Evolutionary conservation across 257 asterid species (phyloP), one percentile per base, ranked within the genome.

Genomic region (Nicotiana attenuata): DNA sequence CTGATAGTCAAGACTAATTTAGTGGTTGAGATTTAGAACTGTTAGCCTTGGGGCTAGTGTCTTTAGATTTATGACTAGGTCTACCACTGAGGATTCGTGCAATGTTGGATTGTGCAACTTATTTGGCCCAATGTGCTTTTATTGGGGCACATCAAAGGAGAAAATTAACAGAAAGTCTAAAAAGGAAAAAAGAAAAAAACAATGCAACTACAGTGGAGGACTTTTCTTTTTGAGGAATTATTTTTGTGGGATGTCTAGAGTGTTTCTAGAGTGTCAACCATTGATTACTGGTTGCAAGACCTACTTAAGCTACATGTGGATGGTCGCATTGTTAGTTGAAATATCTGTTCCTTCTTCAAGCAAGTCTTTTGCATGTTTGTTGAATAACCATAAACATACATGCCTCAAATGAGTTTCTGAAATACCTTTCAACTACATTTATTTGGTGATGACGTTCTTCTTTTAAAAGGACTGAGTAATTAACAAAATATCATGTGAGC

Each of bases 231-330:
- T 45, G 38, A 17, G 59, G 78, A 47, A 47, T 73, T 47, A 24
- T 24, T 47, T 24, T 47, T 47, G 9, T 24, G 63, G 61, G 2
- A 24, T 50, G 61, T 24, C 16, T 73, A 35, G 16, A 47, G 79
- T 73, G 20, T 73, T 73, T 73, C 78, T 73, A 7, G 79, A 47
- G 9, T 71, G 10, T 47, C 79, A 47, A 24, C 79, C 41, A 24
- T 73, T 47, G 17, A 24, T 47, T 73, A 14, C 15, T 73, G 26
- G 61, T 71, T 47, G 61, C 41, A 14, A 47, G 79, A 73, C 38
- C 35, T 73, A 73, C 41, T 73, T 57, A 47, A 7, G 79, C 79
- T 73, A 73, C 15, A 73, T 35, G 79, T 69, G 59, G 57, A 41
- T 69, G 35, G n/a, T 41, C 22, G 35, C 7, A 69, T 41, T 41